These are phyloP conservation scores for Exophiala sp. DNA, from an alignment of 2,329 filamentous ascomycete genomes.

Conservation along the genomic window DNA sequence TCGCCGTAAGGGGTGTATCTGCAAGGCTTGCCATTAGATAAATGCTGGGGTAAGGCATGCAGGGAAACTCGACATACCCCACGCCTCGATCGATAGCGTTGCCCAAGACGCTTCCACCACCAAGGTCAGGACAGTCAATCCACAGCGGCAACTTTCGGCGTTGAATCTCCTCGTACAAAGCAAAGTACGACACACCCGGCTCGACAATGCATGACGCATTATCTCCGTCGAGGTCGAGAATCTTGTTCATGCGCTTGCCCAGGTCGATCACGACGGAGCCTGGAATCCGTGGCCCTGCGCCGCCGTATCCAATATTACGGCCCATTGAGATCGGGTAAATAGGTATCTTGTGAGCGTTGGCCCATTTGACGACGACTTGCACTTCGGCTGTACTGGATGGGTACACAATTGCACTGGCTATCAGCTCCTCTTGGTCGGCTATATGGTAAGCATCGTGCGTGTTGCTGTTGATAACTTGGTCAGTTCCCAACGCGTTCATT, in stretches of 20 bases:
- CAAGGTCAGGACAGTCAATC: constrained; percentile 49
- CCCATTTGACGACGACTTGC: constrained; percentile 32
- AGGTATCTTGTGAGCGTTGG: constrained; percentile 35
- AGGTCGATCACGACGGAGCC: constrained; percentile 48
- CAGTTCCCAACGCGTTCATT: not conserved
- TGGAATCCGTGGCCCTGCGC: constrained; percentile 44
- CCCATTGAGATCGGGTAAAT: constrained; percentile 38
- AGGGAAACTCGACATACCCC: constrained; percentile 25
- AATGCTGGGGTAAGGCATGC: not conserved
- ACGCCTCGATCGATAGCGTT: constrained; percentile 49
- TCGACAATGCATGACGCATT: constrained; percentile 35
- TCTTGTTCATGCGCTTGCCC: constrained; percentile 36
- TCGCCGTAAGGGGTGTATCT: constrained; percentile 37
- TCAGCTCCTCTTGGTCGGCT: constrained; percentile 42
- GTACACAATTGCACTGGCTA: constrained; percentile 44
- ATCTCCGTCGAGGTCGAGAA: constrained; percentile 34
- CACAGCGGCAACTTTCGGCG: constrained; percentile 41
- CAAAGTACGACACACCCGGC: constrained; percentile 47
- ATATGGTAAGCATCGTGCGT: constrained; percentile 46
- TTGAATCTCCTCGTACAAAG: constrained; percentile 43
- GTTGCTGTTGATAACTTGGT: constrained; percentile 23
- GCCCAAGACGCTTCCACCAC: constrained; percentile 50
- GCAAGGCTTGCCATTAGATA: not conserved
- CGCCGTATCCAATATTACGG: constrained; percentile 49
- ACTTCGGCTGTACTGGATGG: constrained; percentile 35